Evolutionary conservation across 1,284 basidiomycete species (phyloP).

Genomic region (Singerocomus inundabilis): DNA sequence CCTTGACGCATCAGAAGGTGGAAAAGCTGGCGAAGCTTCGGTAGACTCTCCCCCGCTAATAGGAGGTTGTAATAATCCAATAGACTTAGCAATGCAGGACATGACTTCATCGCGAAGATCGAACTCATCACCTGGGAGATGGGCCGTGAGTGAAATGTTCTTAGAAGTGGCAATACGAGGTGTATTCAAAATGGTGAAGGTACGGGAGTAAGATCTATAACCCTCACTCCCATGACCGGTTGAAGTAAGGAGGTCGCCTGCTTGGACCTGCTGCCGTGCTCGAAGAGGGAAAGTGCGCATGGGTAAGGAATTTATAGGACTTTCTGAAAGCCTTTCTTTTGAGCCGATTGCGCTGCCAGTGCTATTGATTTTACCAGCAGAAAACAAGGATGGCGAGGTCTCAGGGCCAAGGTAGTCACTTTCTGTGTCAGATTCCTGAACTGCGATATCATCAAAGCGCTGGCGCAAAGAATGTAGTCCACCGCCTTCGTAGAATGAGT

Average conservation of each 20-base stretch:
- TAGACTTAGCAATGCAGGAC: conserved; percentile 96
- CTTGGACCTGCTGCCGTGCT: conserved; percentile 54
- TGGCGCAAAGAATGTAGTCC: conserved; percentile 89
- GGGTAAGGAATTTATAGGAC: conserved; percentile 18
- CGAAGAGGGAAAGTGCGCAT: conserved; percentile 32
- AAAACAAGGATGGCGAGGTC: conserved; percentile 21
- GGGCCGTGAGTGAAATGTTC: conserved; percentile 32
- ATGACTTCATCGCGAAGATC: conserved; percentile 94
- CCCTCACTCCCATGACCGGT: conserved; percentile 46
- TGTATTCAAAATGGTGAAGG: conserved; percentile 50
- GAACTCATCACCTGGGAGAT: conserved; percentile 58
- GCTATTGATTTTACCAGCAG: conserved; percentile 16
- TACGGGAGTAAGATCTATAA: conserved; percentile 47
- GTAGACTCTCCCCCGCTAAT: conserved; percentile 62
- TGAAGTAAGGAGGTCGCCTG: conserved; percentile 64
- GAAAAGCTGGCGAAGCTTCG: conserved; percentile 63
- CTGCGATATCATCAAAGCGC: conserved; percentile 65
- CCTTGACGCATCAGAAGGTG: conserved; percentile 49
- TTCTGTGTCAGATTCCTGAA: conserved; percentile 46
- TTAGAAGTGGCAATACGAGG: conserved; percentile 41
- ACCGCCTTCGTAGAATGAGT: conserved; percentile 91
- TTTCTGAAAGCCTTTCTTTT: conserved; percentile 26
- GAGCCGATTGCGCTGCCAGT: conserved; percentile 14
- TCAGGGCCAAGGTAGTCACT: conserved; percentile 54
- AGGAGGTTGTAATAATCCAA: conserved; percentile 88